phyloP scores from a whole-genome alignment of 202 grass and related monocot genomes.

The Carex arenaria region DNA sequence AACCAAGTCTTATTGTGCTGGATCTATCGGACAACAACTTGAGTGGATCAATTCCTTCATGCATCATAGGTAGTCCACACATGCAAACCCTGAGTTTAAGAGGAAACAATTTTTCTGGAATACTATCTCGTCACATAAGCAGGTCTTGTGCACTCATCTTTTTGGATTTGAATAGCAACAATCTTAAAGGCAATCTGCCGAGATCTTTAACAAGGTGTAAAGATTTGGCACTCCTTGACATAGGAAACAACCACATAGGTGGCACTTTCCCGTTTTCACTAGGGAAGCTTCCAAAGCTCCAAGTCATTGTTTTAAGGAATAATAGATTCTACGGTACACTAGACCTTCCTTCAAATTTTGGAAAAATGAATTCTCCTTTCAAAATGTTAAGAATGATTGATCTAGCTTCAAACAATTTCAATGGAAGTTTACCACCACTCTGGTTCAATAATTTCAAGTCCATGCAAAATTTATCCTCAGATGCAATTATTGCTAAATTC shows the following conservation, averaged over 20 bases:
- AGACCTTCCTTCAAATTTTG: not conserved
- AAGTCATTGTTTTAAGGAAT: no score
- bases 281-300: no score
- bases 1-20: no score
- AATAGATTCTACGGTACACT: no score
- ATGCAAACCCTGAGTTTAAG: no score
- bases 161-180: conserved; percentile 39
- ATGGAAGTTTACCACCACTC: not conserved
- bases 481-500: not conserved
- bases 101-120: no score
- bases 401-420: not conserved
- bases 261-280: no score
- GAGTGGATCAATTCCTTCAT: no score
- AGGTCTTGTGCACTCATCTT: no score
- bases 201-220: not conserved
- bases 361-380: not conserved
- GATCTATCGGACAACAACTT: no score
- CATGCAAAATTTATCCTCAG: not conserved
- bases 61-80: no score
- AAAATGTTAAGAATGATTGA: not conserved
- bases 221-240: not conserved
- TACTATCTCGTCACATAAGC: no score
- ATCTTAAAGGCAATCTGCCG: not conserved
- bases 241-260: not conserved
- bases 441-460: not conserved